Evolutionary conservation across 2,329 filamentous ascomycete species (phyloP), one percentile per base, ranked within the genome.

Genomic region (Alternaria postmessia): DNA sequence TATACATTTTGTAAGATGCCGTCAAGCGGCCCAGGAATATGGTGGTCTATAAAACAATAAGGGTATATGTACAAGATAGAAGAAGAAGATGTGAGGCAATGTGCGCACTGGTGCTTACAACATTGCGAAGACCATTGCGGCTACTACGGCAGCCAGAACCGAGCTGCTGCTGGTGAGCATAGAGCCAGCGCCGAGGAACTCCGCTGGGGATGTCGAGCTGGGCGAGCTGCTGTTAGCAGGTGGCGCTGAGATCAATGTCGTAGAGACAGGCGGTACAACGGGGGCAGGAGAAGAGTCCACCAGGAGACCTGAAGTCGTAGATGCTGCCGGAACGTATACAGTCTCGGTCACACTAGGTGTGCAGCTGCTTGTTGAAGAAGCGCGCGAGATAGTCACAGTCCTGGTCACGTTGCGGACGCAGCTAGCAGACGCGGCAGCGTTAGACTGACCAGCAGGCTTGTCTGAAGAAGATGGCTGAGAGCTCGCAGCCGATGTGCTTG

Each of bases 281-380:
- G 65, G 59, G 8, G 61, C 46, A 14, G 59, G 30, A 41, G 55
- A 55, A 20, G 57, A 54, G 32, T 49, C 46, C 20, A 49, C 46
- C 5, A 49, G 16, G 3, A 49, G 46, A 1, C 46, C 46, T 26
- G 56, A 49, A 26, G 61, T 58, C 7, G 62, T 43, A 30, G 54
- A 51, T n/a, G 66, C 46, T 48, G 39, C 62, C 52, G 68, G 64
- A 6, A 75, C 68, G 30, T 72, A 74, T 20, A 75, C 59, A 12
- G 74, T 76, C 6, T 58, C 51, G 2, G 72, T 75, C 12, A 64
- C 61, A 53, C 59, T 70, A 18, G 71, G 67, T n/a, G 60, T 63
- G 56, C 66, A 68, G 41, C 58, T 60, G 20, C 38, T 47, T 2
- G 57, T 59, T 7, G 39, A 12, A 9, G 39, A 51, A 18, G 36